Evolutionary conservation across 192 early-diverging fungal species (phyloP).

Genomic region (Rhizoclosmatium globosum): DNA sequence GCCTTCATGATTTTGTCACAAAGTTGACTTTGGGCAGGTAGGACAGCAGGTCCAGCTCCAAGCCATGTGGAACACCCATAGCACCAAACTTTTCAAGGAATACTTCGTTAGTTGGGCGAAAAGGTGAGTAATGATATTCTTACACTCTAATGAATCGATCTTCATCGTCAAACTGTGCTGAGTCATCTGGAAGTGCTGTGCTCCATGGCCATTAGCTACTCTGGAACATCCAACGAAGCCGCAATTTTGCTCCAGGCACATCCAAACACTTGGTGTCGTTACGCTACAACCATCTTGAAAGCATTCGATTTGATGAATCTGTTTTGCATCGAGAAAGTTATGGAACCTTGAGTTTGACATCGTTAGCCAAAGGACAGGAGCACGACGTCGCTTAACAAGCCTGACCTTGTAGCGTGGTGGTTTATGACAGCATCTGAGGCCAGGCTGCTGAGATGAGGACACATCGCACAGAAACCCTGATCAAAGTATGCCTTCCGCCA

Average conservation of each 20-base stretch:
- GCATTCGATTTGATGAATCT: too few species aligned
- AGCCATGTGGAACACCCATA: not conserved
- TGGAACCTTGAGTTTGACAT: too few species aligned
- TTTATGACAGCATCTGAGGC: not conserved
- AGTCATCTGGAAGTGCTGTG: not conserved
- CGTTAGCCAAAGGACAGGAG: too few species aligned
- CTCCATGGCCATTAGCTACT: not conserved
- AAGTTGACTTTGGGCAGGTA: not conserved
- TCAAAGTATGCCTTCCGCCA: conserved; percentile 10
- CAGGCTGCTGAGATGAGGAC: not conserved
- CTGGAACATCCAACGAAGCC: not conserved
- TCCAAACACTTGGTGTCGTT: not conserved
- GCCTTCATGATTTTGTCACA: not conserved
- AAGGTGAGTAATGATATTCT: not conserved
- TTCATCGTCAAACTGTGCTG: not conserved
- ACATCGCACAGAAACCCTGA: not conserved
- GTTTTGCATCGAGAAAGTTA: too few species aligned
- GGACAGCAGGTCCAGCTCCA: not conserved
- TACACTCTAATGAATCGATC: not conserved
- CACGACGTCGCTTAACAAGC: not conserved
- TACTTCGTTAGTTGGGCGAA: not conserved
- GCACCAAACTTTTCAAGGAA: conserved; percentile 1
- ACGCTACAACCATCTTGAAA: not conserved
- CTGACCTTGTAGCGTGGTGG: not conserved
- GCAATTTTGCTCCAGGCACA: not conserved